These are phyloP conservation scores for Starmerella sirachaensis DNA, from an alignment of 805 yeast species.

Conservation along the genomic window DNA sequence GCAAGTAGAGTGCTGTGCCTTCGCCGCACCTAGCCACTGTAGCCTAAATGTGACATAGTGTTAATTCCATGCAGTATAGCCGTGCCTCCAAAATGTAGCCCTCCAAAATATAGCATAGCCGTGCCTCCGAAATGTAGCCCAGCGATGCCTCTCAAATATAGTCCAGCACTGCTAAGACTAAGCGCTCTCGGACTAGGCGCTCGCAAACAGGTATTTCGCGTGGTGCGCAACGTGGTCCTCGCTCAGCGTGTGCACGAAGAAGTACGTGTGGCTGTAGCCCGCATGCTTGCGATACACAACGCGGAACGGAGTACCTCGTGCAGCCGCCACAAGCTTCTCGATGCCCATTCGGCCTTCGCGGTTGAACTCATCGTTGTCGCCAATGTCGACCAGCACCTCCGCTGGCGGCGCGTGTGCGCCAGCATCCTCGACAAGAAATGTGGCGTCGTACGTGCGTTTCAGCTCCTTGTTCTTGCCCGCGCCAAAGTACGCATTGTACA, in stretches of 20 bases:
- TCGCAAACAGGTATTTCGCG: no score
- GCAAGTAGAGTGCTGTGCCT: no score
- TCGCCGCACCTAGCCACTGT: no score
- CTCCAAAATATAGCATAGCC: no score
- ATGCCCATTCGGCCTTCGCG: constrained; percentile 56
- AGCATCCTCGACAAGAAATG: constrained; percentile 44
- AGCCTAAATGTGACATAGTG: no score
- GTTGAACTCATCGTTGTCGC: constrained; percentile 66
- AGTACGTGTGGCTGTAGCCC: constrained; percentile 87
- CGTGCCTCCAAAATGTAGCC: no score
- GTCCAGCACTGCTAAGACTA: no score
- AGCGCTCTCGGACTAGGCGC: no score
- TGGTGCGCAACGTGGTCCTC: constrained; percentile 79
- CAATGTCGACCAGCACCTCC: constrained; percentile 68
- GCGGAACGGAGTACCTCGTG: constrained; percentile 45
- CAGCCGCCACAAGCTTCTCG: constrained; percentile 53
- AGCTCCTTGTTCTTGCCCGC: constrained; percentile 55
- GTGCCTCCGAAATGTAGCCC: no score
- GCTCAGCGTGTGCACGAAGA: constrained; percentile 66
- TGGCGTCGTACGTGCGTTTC: constrained; percentile 80
- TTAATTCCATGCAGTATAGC: no score
- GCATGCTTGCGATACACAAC: constrained; percentile 53
- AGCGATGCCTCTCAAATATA: no score
- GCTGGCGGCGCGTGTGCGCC: constrained; percentile 40
- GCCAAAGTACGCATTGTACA: constrained; percentile 59